Evolutionary conservation across 2,329 filamentous ascomycete genomes (phyloP).

Genomic region (Verticillium zaregamsianum): DNA sequence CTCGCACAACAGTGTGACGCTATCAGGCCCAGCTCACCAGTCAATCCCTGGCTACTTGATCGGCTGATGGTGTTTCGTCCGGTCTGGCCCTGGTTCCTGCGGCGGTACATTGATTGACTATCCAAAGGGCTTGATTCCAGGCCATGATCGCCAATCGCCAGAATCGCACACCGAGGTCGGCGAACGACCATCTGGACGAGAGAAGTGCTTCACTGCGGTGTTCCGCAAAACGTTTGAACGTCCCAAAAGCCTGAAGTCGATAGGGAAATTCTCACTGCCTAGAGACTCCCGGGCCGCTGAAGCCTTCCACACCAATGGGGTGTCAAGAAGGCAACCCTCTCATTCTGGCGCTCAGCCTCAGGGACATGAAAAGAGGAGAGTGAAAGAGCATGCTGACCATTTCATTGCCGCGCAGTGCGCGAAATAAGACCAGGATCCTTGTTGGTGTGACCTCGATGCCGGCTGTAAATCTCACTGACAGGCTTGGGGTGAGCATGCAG

Average conservation of each 20-base stretch:
- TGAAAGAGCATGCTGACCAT: background rate
- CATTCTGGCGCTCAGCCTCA: background rate
- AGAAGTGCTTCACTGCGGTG: too few relatives aligned
- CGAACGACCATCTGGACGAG: too few relatives aligned
- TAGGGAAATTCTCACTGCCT: background rate
- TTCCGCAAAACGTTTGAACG: too few relatives aligned
- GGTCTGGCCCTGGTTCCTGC: too few relatives aligned
- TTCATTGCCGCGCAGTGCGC: background rate
- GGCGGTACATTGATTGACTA: too few relatives aligned
- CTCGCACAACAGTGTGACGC: too few relatives aligned
- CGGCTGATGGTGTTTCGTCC: too few relatives aligned
- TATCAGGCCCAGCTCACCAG: too few relatives aligned
- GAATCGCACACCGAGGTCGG: too few relatives aligned
- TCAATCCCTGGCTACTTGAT: too few relatives aligned
- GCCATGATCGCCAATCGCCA: too few relatives aligned
- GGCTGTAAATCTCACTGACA: background rate
- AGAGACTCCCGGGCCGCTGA: background rate
- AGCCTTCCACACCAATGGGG: background rate
- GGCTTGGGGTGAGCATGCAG: background rate
- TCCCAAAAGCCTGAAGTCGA: background rate
- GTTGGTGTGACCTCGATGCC: background rate
- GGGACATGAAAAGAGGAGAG: background rate
- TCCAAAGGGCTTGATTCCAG: too few relatives aligned
- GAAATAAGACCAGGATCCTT: background rate
- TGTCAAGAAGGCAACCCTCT: background rate